Base-by-base conservation (phyloP, 768 basidiomycete species). In the Amanita pseudoporphyria region DNA sequence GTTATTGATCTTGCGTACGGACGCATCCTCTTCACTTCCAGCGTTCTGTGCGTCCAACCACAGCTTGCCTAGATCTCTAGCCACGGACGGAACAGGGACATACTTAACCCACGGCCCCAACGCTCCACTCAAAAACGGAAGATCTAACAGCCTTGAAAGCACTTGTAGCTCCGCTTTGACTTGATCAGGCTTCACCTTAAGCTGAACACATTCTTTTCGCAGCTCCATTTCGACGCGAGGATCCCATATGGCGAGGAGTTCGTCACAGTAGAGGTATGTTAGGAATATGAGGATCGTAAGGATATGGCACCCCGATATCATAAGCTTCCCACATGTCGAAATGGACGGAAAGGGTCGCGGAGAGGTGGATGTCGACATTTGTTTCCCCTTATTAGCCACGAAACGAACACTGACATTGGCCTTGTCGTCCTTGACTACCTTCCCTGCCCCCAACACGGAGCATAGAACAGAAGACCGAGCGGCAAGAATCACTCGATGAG, bases 201-300 rank as follows among this genome's bases (percentile, higher is more conserved):
- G 51, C 13, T 41, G 52, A 6, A 59, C 51, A n/a, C 76, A 67
- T 18, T 71, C 64, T 4, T 57, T 59, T 22, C 71, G 68, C 2
- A 84, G 63, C 1, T 66, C 61, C 0, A 66, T 55, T 4, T 67
- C 71, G 9, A 88, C 71, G 14, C 91, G 78, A 10, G 73, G 71
- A 61, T 98, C 93, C 89, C 92, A 94, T 12, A 93, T 63, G 0
- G 89, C 81, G 9, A 89, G 69, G 1, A 94, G 64, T 35, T 82
- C 76, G 61, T 99, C 95, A 1, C 87, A 76, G 64, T 97, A 97
- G n/a, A 97, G 64, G 58, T 92, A 97, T 19, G 81, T 74, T 16
- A 96, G 62, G 16, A 97, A 68, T 18, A 95, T 72, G 13, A 96
- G 74, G 13, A 84, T 64, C 0, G 89, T 68, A 6, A 94, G 66